Conservation (phyloP, 805 yeast species). For the Hanseniaspora taiwanica region DNA sequence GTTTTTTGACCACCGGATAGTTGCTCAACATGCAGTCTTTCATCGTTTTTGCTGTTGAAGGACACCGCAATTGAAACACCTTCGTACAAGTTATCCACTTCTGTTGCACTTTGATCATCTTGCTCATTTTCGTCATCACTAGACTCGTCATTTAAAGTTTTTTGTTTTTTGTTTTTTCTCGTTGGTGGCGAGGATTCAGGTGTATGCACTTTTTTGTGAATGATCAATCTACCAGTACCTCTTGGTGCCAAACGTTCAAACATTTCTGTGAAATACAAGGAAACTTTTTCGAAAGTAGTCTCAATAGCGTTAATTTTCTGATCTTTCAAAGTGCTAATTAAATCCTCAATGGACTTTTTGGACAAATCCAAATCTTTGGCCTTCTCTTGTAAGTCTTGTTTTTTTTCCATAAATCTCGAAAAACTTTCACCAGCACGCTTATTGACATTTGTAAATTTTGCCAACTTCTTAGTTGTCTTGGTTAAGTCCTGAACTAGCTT, state of each 20-base stretch:
- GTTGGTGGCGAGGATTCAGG: constrained; percentile 9
- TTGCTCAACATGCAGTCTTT: constrained; percentile 79
- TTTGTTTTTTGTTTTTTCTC: constrained; percentile 10
- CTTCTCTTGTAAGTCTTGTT: constrained; percentile 51
- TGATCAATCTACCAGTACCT: constrained; percentile 63
- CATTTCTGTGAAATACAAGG: constrained; percentile 56
- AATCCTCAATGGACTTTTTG: constrained; percentile 53
- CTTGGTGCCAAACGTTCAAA: constrained; percentile 75
- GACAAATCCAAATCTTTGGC: constrained; percentile 59
- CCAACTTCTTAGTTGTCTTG: constrained; percentile 41
- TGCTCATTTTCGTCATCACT: constrained; percentile 15
- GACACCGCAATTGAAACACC: constrained; percentile 86
- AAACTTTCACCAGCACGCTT: constrained; percentile 83
- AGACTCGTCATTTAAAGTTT: constrained; percentile 5
- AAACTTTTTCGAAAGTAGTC: constrained; percentile 63
- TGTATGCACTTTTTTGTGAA: constrained; percentile 32
- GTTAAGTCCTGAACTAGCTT: constrained; percentile 41
- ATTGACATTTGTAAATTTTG: constrained; percentile 64
- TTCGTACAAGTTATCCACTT: constrained; percentile 31
- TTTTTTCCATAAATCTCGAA: constrained; percentile 56
- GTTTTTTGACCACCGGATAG: constrained; percentile 96
- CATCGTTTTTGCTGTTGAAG: constrained; percentile 74
- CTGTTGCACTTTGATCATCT: constrained; percentile 12
- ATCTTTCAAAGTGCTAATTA: constrained; percentile 55
- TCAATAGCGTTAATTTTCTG: constrained; percentile 77